Conservation (phyloP, 768 basidiomycete species). For the Naematelia aurantialba region DNA sequence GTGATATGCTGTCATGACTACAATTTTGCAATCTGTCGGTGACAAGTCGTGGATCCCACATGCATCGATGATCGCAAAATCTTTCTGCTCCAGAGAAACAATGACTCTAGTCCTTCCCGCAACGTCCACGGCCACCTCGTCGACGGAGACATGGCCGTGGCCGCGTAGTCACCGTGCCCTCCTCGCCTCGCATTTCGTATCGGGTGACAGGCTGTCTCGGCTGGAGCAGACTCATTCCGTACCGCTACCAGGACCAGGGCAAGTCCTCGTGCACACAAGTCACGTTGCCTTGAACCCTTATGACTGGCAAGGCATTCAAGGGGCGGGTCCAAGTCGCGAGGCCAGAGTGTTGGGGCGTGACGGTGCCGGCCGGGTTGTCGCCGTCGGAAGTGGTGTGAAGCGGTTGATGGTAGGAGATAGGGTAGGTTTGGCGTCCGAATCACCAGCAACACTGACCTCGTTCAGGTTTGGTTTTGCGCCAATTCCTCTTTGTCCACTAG, state of each 20-base stretch:
- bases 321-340: slow-evolving; percentile 20
- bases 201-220: too few relatives aligned
- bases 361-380: slow-evolving; percentile 26
- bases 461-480: slow-evolving; percentile 39
- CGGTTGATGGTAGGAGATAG: slow-evolving; percentile 28
- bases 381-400: slow-evolving; percentile 17
- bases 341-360: slow-evolving; percentile 36
- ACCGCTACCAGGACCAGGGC: slow-evolving; percentile 9
- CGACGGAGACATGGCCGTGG: too few relatives aligned
- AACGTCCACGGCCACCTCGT: too few relatives aligned
- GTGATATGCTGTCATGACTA: too few relatives aligned
- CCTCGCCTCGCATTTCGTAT: slow-evolving; percentile 25
- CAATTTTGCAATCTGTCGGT: too few relatives aligned
- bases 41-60: too few relatives aligned
- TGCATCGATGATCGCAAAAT: too few relatives aligned
- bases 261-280: slow-evolving; percentile 26
- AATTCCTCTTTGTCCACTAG: slow-evolving; percentile 21
- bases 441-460: background rate
- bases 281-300: slow-evolving; percentile 33
- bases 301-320: slow-evolving; percentile 33
- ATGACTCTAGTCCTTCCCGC: too few relatives aligned
- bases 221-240: slow-evolving; percentile 22
- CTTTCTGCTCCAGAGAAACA: too few relatives aligned
- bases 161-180: too few relatives aligned
- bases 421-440: slow-evolving; percentile 14